Evolutionary conservation across 345 rosid species (phyloP).

Genomic region (Rhodamnia rubescens): DNA sequence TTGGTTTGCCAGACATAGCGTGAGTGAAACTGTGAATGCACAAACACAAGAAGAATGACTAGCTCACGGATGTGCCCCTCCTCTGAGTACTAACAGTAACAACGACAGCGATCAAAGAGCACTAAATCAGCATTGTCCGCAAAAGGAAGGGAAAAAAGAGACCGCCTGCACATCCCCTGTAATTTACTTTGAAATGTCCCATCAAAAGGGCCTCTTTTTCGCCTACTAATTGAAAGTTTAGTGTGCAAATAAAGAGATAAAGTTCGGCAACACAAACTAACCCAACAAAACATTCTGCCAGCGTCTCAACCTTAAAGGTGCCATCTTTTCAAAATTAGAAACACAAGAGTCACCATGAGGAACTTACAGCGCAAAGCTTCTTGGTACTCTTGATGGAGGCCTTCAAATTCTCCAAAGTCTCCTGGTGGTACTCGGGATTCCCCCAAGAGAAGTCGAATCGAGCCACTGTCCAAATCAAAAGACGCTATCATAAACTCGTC

Average conservation of each 20-base stretch:
- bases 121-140: neutral
- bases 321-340: neutral
- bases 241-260: neutral
- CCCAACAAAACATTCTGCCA: neutral
- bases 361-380: conserved; percentile 85
- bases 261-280: neutral
- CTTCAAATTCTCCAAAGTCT: conserved; percentile 71
- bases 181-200: neutral
- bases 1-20: neutral
- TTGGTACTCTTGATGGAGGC: conserved; percentile 64
- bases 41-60: neutral
- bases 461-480: conserved; percentile 39
- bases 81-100: neutral
- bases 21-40: neutral
- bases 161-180: neutral
- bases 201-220: neutral
- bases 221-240: neutral
- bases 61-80: neutral
- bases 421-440: conserved; percentile 65
- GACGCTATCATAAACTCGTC: neutral
- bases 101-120: neutral
- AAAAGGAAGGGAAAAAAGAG: neutral
- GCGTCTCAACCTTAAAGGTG: neutral
- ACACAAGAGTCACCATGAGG: neutral
- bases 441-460: conserved; percentile 94